Conservation (phyloP, 352 stramenopile genomes). For the Phytophthora kernoviae region DNA sequence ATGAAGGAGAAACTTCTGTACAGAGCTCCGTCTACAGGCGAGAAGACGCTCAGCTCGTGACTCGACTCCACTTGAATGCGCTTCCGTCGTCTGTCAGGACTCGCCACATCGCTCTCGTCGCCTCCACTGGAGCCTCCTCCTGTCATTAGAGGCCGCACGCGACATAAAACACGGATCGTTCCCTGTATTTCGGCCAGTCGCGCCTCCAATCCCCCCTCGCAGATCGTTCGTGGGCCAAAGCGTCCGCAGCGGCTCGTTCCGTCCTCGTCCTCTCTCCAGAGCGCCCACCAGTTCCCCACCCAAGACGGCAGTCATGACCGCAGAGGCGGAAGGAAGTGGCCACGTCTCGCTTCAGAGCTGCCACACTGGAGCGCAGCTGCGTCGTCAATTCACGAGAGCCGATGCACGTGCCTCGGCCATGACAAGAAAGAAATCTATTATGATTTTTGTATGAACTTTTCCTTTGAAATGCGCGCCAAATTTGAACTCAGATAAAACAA, state of each 20-base stretch:
- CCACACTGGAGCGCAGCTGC: conserved; percentile 50
- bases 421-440: no score
- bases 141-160: conserved; percentile 55
- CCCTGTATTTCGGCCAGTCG: conserved; percentile 55
- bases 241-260: conserved; percentile 40
- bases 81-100: conserved; percentile 19
- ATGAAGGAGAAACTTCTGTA: conserved; percentile 89
- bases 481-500: no score
- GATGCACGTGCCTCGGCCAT: neutral
- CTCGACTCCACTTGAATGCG: conserved; percentile 37
- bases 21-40: conserved; percentile 46
- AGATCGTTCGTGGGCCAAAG: conserved; percentile 59
- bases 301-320: conserved; percentile 72
- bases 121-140: conserved; percentile 13
- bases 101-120: conserved; percentile 31
- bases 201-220: conserved; percentile 47
- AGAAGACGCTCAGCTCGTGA: conserved; percentile 45
- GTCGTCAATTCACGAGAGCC: conserved; percentile 27
- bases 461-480: conserved; percentile 7
- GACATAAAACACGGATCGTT: conserved; percentile 81
- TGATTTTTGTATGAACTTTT: neutral
- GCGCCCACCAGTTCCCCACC: conserved; percentile 63
- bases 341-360: conserved; percentile 65
- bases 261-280: conserved; percentile 38
- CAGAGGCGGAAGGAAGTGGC: conserved; percentile 71